A percentile compares a stretch with the other conserved stretches of the same genome.
These are phyloP conservation scores for Ogataea philodendri DNA, from an alignment of 805 yeast genomes.

Conservation along the genomic window DNA sequence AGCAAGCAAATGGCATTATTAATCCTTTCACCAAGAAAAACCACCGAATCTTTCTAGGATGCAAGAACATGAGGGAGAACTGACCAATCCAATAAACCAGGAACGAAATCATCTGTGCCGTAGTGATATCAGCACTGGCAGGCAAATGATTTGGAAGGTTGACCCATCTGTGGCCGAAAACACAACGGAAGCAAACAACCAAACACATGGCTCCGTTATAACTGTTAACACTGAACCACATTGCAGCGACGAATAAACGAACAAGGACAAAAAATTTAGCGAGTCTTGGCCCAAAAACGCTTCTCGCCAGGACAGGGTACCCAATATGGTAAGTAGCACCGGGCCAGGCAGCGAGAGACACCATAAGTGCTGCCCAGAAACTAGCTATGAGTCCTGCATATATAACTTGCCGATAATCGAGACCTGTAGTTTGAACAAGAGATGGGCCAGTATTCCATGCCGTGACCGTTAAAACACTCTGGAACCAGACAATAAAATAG, in stretches of 20 bases:
- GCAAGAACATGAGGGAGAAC: constrained; percentile 24
- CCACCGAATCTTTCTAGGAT: constrained; percentile 20
- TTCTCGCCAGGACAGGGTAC: constrained; percentile 38
- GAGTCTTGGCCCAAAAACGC: constrained; percentile 38
- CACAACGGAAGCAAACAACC: constrained; percentile 30
- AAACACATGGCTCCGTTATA: constrained; percentile 38
- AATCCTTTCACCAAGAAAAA: constrained; percentile 22
- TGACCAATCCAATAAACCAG: constrained; percentile 24
- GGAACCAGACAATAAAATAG: constrained; percentile 28
- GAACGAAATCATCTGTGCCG: constrained; percentile 21
- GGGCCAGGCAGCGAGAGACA: constrained; percentile 18
- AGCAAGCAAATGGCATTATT: constrained; percentile 21
- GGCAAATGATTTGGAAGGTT: constrained; percentile 23
- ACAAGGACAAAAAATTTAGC: constrained; percentile 36
- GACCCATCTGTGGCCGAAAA: constrained; percentile 23
- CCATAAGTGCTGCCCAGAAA: constrained; percentile 15
- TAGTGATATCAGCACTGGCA: constrained; percentile 19
- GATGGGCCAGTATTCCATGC: constrained; percentile 34
- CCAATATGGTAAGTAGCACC: constrained; percentile 36
- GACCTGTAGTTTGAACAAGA: constrained; percentile 24
- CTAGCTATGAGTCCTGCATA: constrained; percentile 20
- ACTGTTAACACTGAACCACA: constrained; percentile 42
- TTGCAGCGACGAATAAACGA: constrained; percentile 36
- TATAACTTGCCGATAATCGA: constrained; percentile 23
- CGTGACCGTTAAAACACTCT: constrained; percentile 29